A percentile compares a stretch with the other conserved stretches of the same genome.
Conservation (phyloP, 2,329 filamentous ascomycete genomes). For the Penicillium griseofulvum region DNA sequence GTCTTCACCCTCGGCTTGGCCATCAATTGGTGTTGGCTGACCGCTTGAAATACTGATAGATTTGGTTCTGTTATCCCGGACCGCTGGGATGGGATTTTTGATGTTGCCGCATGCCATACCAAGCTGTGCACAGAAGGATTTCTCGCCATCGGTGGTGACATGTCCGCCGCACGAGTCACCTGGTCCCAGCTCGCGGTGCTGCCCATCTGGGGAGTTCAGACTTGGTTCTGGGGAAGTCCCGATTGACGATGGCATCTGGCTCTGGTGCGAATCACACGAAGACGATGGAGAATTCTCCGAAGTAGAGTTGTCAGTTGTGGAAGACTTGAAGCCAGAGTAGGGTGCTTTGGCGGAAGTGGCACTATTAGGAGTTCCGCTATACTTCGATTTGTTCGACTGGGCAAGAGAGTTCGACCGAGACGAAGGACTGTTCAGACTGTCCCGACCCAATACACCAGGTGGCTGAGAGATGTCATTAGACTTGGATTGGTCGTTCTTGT, state of each 20-base stretch:
- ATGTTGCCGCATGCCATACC: constrained; percentile 47
- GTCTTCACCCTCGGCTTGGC: constrained; percentile 9
- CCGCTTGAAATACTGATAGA: constrained; percentile 32
- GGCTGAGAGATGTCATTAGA: constrained; percentile 20
- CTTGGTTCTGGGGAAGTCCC: constrained; percentile 51
- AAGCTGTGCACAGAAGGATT: constrained; percentile 46
- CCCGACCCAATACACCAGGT: constrained; percentile 33
- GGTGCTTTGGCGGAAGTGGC: constrained; percentile 14
- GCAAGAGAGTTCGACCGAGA: constrained; percentile 11
- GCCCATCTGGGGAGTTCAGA: constrained; percentile 40
- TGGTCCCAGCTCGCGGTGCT: constrained; percentile 32
- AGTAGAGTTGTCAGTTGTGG: constrained; percentile 36
- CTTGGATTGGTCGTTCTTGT: constrained; percentile 33
- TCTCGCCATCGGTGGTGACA: constrained; percentile 41
- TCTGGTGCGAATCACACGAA: constrained; percentile 49
- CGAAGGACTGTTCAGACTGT: constrained; percentile 18
- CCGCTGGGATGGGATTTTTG: constrained; percentile 44
- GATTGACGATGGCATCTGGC: constrained; percentile 45
- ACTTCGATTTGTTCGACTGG: constrained; percentile 9
- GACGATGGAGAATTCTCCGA: constrained; percentile 47
- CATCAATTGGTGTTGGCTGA: constrained; percentile 13
- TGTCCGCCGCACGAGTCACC: constrained; percentile 31
- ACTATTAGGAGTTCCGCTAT: constrained; percentile 12
- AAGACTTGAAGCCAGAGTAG: constrained; percentile 22
- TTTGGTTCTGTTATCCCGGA: constrained; percentile 26